phyloP scores from a whole-genome alignment of 495 filamentous ascomycete species.

The Amorphotheca resinae region DNA sequence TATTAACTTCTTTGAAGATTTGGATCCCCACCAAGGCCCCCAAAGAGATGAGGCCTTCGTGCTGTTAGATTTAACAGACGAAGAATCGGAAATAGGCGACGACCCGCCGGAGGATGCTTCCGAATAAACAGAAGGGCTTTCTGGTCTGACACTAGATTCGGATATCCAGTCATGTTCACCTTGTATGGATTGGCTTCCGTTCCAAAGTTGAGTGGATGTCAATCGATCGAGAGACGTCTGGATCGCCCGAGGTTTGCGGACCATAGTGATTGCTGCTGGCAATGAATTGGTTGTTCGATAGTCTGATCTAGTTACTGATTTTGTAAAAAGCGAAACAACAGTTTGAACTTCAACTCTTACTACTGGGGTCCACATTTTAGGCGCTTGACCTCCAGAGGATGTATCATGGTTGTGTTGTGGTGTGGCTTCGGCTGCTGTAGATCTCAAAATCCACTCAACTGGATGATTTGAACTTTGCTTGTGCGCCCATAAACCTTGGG shows the following conservation, averaged over 20 bases:
- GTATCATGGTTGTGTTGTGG: slow-evolving; percentile 1
- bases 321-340: slow-evolving; percentile 12
- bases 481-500: slow-evolving; percentile 9
- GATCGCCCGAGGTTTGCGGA: slow-evolving; percentile 13
- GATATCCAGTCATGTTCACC: slow-evolving; percentile 20
- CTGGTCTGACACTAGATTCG: slow-evolving; percentile 17
- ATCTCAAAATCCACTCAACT: too few relatives aligned
- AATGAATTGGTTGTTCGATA: slow-evolving; percentile 7
- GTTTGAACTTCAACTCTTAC: not conserved
- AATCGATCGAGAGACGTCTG: slow-evolving; percentile 1
- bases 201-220: slow-evolving; percentile 15
- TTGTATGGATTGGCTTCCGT: not conserved
- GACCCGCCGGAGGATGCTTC: slow-evolving; percentile 11
- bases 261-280: slow-evolving; percentile 15
- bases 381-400: not conserved
- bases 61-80: slow-evolving; percentile 17
- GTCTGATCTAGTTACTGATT: not conserved
- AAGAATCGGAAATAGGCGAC: slow-evolving; percentile 16
- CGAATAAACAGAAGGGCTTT: slow-evolving; percentile 16
- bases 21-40: slow-evolving; percentile 12
- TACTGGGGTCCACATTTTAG: slow-evolving; percentile 17
- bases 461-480: too few relatives aligned
- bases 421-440: too few relatives aligned
- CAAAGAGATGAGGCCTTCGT: slow-evolving; percentile 20
- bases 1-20: slow-evolving; percentile 5